Base-by-base conservation (phyloP, 192 early-diverging fungal species). In the Backusella tuberculispora region DNA sequence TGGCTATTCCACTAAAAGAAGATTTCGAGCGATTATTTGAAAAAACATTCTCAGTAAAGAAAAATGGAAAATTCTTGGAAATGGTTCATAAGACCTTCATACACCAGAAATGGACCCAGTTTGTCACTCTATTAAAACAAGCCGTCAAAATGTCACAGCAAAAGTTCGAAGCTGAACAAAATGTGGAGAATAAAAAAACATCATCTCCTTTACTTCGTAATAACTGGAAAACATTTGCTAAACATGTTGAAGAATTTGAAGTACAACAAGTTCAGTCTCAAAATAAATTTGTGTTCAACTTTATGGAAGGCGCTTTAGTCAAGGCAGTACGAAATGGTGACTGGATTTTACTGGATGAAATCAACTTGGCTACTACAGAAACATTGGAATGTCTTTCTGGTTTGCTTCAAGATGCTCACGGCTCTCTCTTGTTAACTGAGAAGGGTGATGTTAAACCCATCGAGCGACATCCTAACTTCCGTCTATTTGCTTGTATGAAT, bases 401-500 rank as follows among this genome's bases (percentile, higher is more conserved):
- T 2, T 81, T 99, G 47, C 80, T 99, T 69, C 95, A 98, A 80
- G 87, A 88, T 67, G 86, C 91, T 6, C 77, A 88, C 12, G 94
- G 95, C 9, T 94, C 94, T 43, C 78, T 99, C 43, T 77, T 98
- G 13, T 84, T 99, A 60, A 89, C 97, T 5, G 98, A 99, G 74
- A 90, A 95, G 21, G 98, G 97, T 40, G 96, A 96, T 78, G 89
- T 87, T n/a, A 85, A 90, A 72, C 93, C 93, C 9, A 85, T 99
- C 8, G 78, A 85, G 7, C 89, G 98, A 50, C 98, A 99, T 79
- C 90, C 92, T 8, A 92, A 92, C 46, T 99, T 99, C 86, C 85
- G 98, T 4, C 83, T 99, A 4, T 99, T 99, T 81, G 95, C 93
- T 3, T 99, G 98, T 82, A 99, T 99, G 97, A 99, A 99, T 80